Conservation (phyloP, 768 basidiomycete genomes). For the Cystofilobasidium ferigula region DNA sequence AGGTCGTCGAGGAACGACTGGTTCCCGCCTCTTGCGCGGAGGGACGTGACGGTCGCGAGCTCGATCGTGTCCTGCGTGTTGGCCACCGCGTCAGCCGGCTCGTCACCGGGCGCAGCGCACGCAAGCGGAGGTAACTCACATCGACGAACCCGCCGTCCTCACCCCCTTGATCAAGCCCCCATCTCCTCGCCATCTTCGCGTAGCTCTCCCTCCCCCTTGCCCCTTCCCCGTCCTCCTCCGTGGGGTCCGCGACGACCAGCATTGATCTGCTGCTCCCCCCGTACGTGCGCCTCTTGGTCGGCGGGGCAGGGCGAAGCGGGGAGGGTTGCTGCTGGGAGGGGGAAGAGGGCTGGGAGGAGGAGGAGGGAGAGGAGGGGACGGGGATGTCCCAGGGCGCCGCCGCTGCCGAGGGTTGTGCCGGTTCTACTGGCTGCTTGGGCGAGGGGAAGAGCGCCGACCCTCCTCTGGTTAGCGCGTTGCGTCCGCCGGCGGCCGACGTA, state of each 20-base stretch:
- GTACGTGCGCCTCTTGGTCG: slow-evolving; percentile 19
- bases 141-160: slow-evolving; percentile 1
- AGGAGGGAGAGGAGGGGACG: not conserved
- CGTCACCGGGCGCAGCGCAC: not conserved
- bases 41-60: slow-evolving; percentile 19
- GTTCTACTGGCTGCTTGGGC: not conserved
- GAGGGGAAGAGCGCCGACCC: not conserved
- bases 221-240: not conserved
- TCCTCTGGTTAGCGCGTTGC: not conserved
- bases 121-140: not conserved
- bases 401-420: not conserved
- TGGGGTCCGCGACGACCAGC: not conserved
- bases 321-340: not conserved
- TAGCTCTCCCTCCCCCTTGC: slow-evolving; percentile 20
- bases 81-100: not conserved
- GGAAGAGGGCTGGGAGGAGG: not conserved
- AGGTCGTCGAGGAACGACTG: slow-evolving; percentile 26
- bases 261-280: slow-evolving; percentile 22
- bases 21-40: slow-evolving; percentile 22
- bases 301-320: no score
- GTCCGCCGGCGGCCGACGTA: not conserved
- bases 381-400: not conserved
- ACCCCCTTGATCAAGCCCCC: slow-evolving; percentile 20
- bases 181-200: slow-evolving; percentile 16
- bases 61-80: slow-evolving; percentile 19